Evolutionary conservation across 2,329 filamentous ascomycete species (phyloP).

Genomic region (Stagonosporopsis chrysanthemi): DNA sequence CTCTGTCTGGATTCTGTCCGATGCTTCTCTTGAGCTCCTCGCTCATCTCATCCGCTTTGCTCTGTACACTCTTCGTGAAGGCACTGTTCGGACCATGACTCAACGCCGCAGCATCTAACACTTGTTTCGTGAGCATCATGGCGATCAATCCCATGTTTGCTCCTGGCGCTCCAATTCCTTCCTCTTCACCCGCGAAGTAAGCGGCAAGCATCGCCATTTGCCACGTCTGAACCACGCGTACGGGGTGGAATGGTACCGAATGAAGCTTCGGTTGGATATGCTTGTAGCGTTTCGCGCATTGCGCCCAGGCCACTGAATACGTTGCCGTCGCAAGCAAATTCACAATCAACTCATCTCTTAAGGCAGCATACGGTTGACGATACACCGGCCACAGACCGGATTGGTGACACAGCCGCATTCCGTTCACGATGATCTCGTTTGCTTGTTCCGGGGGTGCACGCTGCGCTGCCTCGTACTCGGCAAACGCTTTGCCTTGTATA

Average conservation of each 20-base stretch:
- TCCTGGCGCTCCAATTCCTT: constrained; percentile 36
- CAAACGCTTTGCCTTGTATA: constrained; percentile 38
- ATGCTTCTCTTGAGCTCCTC: constrained; percentile 30
- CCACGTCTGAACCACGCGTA: constrained; percentile 61
- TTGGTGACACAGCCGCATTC: constrained; percentile 52
- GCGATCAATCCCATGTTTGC: constrained; percentile 54
- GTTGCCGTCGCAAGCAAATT: constrained; percentile 54
- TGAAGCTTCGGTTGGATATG: constrained; percentile 61
- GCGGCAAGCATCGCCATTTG: constrained; percentile 49
- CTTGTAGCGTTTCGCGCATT: constrained; percentile 61
- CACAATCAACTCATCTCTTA: constrained; percentile 63
- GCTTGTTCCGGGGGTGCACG: constrained; percentile 36
- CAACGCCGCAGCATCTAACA: constrained; percentile 48
- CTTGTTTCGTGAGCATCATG: constrained; percentile 53
- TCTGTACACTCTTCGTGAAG: constrained; percentile 51
- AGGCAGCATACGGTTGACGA: constrained; percentile 62
- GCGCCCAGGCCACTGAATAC: constrained; percentile 58
- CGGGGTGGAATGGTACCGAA: constrained; percentile 58
- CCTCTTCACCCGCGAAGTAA: constrained; percentile 39
- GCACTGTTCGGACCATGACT: constrained; percentile 54
- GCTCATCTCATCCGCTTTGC: constrained; percentile 48
- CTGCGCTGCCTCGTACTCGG: constrained; percentile 36
- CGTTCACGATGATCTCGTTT: constrained; percentile 47
- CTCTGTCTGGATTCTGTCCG: constrained; percentile 29
- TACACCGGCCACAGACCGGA: constrained; percentile 56